A percentile compares a stretch with the other conserved stretches of the same genome.
phyloP scores from a whole-genome alignment of 2,329 filamentous ascomycete species.

The Cladosporium colombiae region DNA sequence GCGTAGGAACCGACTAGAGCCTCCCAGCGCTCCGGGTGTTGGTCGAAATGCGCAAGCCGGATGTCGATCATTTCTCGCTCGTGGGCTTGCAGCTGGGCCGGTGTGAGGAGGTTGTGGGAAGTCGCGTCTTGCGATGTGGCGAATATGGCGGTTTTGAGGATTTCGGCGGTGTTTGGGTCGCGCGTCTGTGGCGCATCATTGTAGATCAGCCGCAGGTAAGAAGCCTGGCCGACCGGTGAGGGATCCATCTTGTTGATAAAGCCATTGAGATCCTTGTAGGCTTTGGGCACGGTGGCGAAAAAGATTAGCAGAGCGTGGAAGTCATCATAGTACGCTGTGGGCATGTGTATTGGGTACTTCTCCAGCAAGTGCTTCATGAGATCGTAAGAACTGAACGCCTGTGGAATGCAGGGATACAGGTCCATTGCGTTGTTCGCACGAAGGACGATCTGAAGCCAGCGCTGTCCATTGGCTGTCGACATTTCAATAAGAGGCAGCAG shows the following conservation, averaged over 20 bases:
- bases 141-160: conserved; percentile 19
- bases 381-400: conserved; percentile 11
- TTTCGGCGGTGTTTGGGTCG: neutral
- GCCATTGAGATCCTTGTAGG: neutral
- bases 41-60: conserved; percentile 17
- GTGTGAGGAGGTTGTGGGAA: conserved; percentile 28
- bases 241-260: neutral
- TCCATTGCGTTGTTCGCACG: neutral
- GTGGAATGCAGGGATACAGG: neutral
- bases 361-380: conserved; percentile 21
- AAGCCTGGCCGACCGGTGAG: neutral
- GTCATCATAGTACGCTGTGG: conserved; percentile 29
- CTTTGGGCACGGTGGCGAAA: neutral
- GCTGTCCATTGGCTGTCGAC: conserved; percentile 21
- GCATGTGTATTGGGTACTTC: conserved; percentile 23
- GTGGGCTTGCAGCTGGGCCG: conserved; percentile 21
- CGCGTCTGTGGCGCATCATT: neutral
- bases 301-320: conserved; percentile 22
- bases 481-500: conserved; percentile 24
- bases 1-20: neutral
- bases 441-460: conserved; percentile 26
- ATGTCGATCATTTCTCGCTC: conserved; percentile 15
- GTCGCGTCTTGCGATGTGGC: conserved; percentile 28
- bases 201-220: neutral
- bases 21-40: conserved; percentile 9